Base-by-base conservation (phyloP, 2,329 filamentous ascomycete genomes). In the Fusarium begoniae region DNA sequence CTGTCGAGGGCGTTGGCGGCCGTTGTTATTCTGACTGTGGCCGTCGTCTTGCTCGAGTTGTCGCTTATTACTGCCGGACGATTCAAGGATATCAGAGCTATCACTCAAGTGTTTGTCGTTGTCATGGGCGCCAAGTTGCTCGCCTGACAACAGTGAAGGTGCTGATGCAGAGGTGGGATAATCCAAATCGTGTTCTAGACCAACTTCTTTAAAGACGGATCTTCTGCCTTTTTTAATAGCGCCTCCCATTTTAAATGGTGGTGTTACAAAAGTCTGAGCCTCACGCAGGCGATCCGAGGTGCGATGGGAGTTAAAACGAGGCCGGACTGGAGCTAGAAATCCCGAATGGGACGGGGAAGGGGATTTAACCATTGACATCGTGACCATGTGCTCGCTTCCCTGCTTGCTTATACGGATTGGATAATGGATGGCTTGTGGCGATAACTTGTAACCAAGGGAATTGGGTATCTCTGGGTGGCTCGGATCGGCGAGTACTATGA, bases 201-300 rank as follows among this genome's bases (percentile, higher is more conserved):
- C 87, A 45, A 85, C 77, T 78, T 89, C 87, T 75, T 82, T 87
- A 73, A 89, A 89, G 64, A 88, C 81, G 28, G 87, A 89, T 73
- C 82, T 85, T 55, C 87, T 83, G 47, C 84, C 86, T 76, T 87
- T 88, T 69, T 80, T 82, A 54, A 88, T 84, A 64, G 85, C 87
- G 74, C 82, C 82, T 45, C 77, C 78, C 81, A 85, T 85, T 35
- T 81, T 79, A 71, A 86, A 84, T 3, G 81, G 76, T 53, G 81
- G 82, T 17, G 82, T 79, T 58, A 80, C 73, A 18, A 83, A 80
- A 40, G 78, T 77, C n/a, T 83, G 83, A 66, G 84, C 82, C 76
- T 88, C 87, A 70, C 87, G 84, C 43, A 89, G 79, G 47, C 87
- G 85, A 76, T 89, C 86, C 61, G 85, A 84, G 6, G 87, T 89